Conservation (phyloP, 2,329 filamentous ascomycete species). For the Pseudofabraea citricarpa region DNA sequence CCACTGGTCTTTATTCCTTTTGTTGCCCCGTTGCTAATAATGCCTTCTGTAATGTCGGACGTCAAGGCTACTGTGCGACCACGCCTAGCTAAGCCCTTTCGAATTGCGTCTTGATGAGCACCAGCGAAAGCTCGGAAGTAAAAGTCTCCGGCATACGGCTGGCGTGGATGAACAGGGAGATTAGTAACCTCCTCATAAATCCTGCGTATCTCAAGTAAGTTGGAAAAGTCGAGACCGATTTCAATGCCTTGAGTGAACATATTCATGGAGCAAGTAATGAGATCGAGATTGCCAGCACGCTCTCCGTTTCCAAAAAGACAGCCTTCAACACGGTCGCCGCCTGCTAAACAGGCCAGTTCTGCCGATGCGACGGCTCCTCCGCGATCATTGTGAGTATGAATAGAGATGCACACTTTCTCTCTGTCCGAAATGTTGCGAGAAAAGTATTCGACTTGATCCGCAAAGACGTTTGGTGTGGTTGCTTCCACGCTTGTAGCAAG, state of each 20-base stretch:
- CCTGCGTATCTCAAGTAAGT: conserved; percentile 76
- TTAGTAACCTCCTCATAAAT: conserved; percentile 85
- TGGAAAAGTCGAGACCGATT: conserved; percentile 82
- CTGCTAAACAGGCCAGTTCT: conserved; percentile 88
- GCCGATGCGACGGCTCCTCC: conserved; percentile 82
- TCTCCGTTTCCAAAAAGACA: conserved; percentile 90
- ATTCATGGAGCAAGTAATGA: conserved; percentile 84
- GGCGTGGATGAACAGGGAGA: conserved; percentile 80
- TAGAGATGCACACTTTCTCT: conserved; percentile 76
- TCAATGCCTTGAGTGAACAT: conserved; percentile 86
- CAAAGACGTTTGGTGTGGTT: conserved; percentile 86
- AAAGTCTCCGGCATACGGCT: conserved; percentile 80
- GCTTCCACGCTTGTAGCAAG: conserved; percentile 90
- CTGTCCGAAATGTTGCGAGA: conserved; percentile 75
- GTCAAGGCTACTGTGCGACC: neutral
- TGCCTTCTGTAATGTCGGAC: neutral
- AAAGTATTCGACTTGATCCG: conserved; percentile 91
- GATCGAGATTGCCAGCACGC: conserved; percentile 85
- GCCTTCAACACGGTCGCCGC: conserved; percentile 84
- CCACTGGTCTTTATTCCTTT: conserved; percentile 42
- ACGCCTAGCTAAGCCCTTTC: conserved; percentile 57
- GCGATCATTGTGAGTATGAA: conserved; percentile 89
- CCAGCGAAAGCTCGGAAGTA: conserved; percentile 84
- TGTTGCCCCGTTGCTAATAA: conserved; percentile 37
- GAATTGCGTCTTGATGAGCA: conserved; percentile 88